These are phyloP conservation scores for Ephemerocybe angulata DNA, from an alignment of 768 basidiomycete genomes.

Conservation along the genomic window DNA sequence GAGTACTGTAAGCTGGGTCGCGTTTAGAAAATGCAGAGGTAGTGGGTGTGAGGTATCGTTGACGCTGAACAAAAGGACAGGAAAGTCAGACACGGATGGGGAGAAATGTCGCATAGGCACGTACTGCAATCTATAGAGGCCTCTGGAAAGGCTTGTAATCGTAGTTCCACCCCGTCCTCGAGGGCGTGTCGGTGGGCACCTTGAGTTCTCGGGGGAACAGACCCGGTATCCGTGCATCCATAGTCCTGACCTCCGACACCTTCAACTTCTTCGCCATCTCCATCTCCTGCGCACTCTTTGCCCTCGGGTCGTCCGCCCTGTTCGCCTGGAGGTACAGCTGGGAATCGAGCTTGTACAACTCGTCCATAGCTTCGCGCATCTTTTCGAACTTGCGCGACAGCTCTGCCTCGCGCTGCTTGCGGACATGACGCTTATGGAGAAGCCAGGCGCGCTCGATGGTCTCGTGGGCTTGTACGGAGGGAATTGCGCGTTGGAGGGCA, in stretches of 20 bases:
- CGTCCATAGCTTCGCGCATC: slow-evolving; percentile 85
- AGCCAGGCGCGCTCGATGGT: slow-evolving; percentile 92
- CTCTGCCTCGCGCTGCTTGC: slow-evolving; percentile 67
- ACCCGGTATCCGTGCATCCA: slow-evolving; percentile 75
- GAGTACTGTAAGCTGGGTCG: no score
- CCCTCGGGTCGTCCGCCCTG: slow-evolving; percentile 69
- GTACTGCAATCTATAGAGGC: slow-evolving; percentile 35
- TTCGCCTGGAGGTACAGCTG: slow-evolving; percentile 69
- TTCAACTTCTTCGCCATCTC: slow-evolving; percentile 60
- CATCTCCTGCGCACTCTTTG: slow-evolving; percentile 52
- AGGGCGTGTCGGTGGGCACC: slow-evolving; percentile 82
- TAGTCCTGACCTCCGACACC: slow-evolving; percentile 60
- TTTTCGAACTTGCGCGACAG: slow-evolving; percentile 71
- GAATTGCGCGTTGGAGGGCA: slow-evolving; percentile 79
- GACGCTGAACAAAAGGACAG: not conserved
- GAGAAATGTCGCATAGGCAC: slow-evolving; percentile 10
- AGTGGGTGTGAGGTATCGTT: not conserved
- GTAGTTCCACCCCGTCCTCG: slow-evolving; percentile 80
- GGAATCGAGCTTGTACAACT: slow-evolving; percentile 58
- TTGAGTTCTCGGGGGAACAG: slow-evolving; percentile 86
- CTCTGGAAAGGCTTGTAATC: slow-evolving; percentile 72
- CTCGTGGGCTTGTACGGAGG: slow-evolving; percentile 84
- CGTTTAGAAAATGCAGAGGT: no score
- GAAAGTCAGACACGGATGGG: not conserved
- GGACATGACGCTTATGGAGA: slow-evolving; percentile 70